These are phyloP conservation scores for Mycotypha africana DNA, from an alignment of 371 early-diverging fungal species.

Conservation along the genomic window DNA sequence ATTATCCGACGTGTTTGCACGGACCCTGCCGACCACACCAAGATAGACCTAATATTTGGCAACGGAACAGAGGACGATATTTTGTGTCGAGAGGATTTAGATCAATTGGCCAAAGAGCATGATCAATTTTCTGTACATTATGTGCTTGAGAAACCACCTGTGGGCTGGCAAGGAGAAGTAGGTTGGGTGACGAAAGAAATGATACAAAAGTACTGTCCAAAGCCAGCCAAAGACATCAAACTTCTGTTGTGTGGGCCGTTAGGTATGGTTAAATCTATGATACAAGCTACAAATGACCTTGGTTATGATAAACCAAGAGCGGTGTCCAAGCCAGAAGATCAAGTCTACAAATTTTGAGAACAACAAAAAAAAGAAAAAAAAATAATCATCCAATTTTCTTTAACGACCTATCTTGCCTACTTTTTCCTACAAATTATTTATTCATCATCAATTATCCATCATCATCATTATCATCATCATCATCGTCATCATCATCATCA, in stretches of 20 bases:
- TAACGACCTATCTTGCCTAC: no score
- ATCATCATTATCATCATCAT: no score
- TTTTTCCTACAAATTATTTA: no score
- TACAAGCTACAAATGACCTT: constrained; percentile 49
- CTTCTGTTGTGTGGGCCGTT: constrained; percentile 88
- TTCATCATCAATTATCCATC: no score
- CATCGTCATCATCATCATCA: no score
- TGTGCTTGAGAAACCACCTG: constrained; percentile 75
- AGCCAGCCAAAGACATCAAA: constrained; percentile 75
- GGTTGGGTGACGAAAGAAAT: constrained; percentile 81
- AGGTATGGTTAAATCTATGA: constrained; percentile 75
- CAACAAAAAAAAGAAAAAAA: no score
- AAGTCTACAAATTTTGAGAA: constrained; percentile 92
- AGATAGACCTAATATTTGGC: constrained; percentile 79
- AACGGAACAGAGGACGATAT: constrained; percentile 88
- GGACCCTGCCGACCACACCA: constrained; percentile 75
- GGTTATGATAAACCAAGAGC: constrained; percentile 73
- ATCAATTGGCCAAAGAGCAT: constrained; percentile 59
- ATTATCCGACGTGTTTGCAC: constrained; percentile 71
- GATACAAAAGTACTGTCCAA: constrained; percentile 63
- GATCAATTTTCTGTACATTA: constrained; percentile 80
- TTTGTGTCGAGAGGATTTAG: constrained; percentile 76
- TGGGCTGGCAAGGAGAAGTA: constrained; percentile 73
- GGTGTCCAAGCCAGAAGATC: constrained; percentile 81
- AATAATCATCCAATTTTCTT: no score